These are phyloP conservation scores for Uronychia setigera DNA, from an alignment of 73 alveolate genomes.

Conservation along the genomic window DNA sequence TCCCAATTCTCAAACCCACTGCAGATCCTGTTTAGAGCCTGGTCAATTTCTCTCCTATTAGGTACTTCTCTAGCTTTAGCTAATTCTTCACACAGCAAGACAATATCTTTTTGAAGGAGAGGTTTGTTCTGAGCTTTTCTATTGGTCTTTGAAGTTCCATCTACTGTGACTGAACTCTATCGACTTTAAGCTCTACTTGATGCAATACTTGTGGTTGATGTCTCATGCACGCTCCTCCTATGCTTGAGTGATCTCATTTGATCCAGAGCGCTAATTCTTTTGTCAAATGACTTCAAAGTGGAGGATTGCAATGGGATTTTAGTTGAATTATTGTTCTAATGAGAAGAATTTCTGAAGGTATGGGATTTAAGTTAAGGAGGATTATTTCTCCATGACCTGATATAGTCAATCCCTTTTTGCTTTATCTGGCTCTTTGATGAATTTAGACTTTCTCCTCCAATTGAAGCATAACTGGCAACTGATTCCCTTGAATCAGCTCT, in stretches of 20 bases:
- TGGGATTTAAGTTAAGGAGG: not conserved
- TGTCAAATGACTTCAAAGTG: not conserved
- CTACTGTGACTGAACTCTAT: not conserved
- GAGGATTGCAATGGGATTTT: not conserved
- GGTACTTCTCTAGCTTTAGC: not conserved
- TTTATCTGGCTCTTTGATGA: not conserved
- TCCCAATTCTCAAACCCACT: not conserved
- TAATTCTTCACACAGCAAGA: not conserved
- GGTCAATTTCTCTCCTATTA: not conserved
- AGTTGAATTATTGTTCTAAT: not conserved
- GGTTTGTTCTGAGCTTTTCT: not conserved
- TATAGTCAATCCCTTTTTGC: not conserved
- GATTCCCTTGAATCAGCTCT: not conserved
- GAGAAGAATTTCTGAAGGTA: not conserved
- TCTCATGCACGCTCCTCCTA: not conserved
- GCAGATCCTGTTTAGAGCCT: not conserved
- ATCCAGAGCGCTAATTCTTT: not conserved
- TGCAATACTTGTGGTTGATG: not conserved
- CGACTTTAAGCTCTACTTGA: not conserved
- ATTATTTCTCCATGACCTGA: not conserved
- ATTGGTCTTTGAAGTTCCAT: not conserved
- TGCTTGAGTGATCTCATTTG: not conserved
- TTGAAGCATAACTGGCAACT: not conserved
- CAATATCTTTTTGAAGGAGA: conserved; percentile 7
- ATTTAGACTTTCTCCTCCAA: not conserved